Evolutionary conservation across 768 basidiomycete genomes (phyloP).

Genomic region (Mycena crocata): DNA sequence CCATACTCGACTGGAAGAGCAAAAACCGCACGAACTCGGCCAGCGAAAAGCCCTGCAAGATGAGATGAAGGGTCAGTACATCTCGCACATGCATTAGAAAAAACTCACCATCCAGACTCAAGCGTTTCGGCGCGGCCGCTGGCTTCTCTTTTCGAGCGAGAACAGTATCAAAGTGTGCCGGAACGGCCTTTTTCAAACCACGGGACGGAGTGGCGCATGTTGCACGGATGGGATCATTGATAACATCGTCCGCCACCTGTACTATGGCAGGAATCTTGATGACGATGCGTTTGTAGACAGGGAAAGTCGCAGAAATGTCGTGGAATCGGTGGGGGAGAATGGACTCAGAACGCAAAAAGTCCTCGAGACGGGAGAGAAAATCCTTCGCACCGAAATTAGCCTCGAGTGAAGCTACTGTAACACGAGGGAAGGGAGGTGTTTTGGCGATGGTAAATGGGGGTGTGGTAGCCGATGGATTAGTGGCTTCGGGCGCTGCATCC

Average conservation of each 20-base stretch:
- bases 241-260: neutral
- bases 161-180: slow-evolving; percentile 13
- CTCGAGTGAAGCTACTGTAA: slow-evolving; percentile 19
- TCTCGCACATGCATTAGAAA: neutral
- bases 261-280: neutral
- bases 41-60: neutral
- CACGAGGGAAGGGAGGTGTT: slow-evolving; percentile 20
- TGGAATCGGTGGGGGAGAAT: slow-evolving; percentile 1
- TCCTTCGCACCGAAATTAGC: slow-evolving; percentile 23
- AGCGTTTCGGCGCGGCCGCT: neutral
- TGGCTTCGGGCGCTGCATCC: neutral
- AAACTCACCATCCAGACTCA: slow-evolving; percentile 2
- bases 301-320: neutral
- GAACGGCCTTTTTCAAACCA: slow-evolving; percentile 3
- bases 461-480: neutral
- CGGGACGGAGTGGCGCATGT: neutral
- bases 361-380: slow-evolving; percentile 29
- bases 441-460: slow-evolving; percentile 22
- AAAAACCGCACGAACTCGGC: slow-evolving; percentile 6
- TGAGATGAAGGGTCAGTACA: neutral
- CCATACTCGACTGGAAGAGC: slow-evolving; percentile 12
- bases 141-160: slow-evolving; percentile 5
- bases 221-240: slow-evolving; percentile 6
- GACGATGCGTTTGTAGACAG: slow-evolving; percentile 10
- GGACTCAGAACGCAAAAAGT: slow-evolving; percentile 16